Conservation (phyloP, 805 yeast species). For the Cyberlindnera petersonii region DNA sequence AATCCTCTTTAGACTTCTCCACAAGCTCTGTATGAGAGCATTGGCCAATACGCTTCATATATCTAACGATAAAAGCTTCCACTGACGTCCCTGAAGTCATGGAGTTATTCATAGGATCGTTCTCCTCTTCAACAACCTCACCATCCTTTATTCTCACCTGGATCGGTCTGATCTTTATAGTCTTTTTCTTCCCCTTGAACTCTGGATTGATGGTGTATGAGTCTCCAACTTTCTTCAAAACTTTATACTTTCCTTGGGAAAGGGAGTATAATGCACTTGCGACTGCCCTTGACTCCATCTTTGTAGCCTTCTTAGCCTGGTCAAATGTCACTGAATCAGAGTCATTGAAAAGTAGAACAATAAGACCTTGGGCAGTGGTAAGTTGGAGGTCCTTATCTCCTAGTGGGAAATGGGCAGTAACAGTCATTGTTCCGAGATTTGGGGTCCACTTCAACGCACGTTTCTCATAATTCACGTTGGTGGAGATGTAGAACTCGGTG, state of each 20-base stretch:
- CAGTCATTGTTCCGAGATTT: conserved; percentile 21
- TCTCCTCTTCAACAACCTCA: conserved; percentile 11
- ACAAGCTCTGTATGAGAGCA: conserved; percentile 18
- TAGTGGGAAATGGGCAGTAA: conserved; percentile 15
- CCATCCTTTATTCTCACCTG: conserved; percentile 20
- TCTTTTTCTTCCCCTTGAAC: conserved; percentile 16
- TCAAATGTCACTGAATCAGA: conserved; percentile 12
- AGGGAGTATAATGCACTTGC: conserved; percentile 23
- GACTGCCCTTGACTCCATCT: conserved; percentile 16
- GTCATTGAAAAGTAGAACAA: conserved; percentile 21
- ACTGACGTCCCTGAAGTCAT: conserved; percentile 5
- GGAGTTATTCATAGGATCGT: not conserved
- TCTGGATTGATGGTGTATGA: conserved; percentile 15
- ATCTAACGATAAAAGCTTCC: conserved; percentile 22
- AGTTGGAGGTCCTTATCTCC: conserved; percentile 22
- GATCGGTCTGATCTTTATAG: conserved; percentile 18
- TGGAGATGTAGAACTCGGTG: conserved; percentile 13
- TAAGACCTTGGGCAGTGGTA: conserved; percentile 19
- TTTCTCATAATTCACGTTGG: conserved; percentile 7
- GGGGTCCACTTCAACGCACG: conserved; percentile 21
- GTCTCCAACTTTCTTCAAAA: conserved; percentile 15
- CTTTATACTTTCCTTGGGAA: conserved; percentile 20
- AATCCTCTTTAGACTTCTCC: conserved; percentile 7
- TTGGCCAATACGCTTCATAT: conserved; percentile 13
- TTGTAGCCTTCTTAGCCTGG: conserved; percentile 12